These are phyloP conservation scores for Musa beccarii DNA, from an alignment of 176 grass and related monocot species.

Conservation along the genomic window DNA sequence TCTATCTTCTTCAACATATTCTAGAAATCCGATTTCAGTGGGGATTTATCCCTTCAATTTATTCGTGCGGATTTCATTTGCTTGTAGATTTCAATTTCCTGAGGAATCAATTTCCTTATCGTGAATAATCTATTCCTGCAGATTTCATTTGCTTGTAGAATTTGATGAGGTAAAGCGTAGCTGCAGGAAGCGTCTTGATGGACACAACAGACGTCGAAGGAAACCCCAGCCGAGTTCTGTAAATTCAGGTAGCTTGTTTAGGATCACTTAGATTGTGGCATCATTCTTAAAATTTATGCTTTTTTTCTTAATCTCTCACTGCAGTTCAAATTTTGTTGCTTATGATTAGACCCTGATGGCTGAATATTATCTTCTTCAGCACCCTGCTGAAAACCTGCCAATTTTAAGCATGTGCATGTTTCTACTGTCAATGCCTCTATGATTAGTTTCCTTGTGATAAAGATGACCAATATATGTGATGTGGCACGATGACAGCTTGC, in stretches of 20 bases:
- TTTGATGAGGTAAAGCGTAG: conserved; percentile 82
- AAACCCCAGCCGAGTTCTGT: conserved; percentile 48
- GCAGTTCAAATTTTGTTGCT: too few species aligned
- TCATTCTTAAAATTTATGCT: not conserved
- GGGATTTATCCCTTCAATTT: not conserved
- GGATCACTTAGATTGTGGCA: conserved; percentile 32
- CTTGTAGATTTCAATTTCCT: conserved; percentile 24
- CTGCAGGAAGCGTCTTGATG: conserved; percentile 71
- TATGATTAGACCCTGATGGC: too few species aligned
- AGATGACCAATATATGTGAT: too few species aligned
- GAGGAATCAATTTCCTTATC: not conserved
- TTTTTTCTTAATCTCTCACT: not conserved
- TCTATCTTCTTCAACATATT: too few species aligned
- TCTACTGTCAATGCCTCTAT: too few species aligned
- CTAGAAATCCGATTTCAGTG: too few species aligned
- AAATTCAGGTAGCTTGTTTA: conserved; percentile 33
- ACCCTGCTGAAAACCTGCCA: too few species aligned
- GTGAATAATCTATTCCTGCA: conserved; percentile 9
- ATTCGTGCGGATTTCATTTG: conserved; percentile 49
- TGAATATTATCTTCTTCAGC: too few species aligned
- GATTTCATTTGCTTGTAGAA: conserved; percentile 68
- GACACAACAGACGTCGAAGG: conserved; percentile 73
- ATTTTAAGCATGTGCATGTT: too few species aligned
- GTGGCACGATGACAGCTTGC: too few species aligned
- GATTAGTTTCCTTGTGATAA: too few species aligned